phyloP scores from a whole-genome alignment of 495 filamentous ascomycete species.

The Xylaria curta region DNA sequence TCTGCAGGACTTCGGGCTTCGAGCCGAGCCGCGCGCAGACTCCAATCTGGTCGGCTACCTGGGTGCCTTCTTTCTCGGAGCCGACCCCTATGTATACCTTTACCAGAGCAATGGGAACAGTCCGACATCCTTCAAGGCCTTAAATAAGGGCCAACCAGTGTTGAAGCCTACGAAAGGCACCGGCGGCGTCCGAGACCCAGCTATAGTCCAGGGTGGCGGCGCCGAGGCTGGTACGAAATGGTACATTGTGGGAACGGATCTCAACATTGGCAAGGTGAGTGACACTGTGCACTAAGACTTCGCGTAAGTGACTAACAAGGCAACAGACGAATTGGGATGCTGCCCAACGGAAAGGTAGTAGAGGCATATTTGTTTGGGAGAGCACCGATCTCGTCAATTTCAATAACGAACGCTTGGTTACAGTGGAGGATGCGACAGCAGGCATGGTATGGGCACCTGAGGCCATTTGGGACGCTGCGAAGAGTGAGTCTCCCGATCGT shows the following conservation, averaged over 20 bases:
- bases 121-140: constrained; percentile 51
- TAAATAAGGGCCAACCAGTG: constrained; percentile 56
- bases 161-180: constrained; percentile 58
- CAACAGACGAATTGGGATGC: constrained; percentile 58
- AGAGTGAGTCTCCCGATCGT: constrained; percentile 35
- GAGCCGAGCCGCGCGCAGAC: constrained; percentile 43
- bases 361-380: constrained; percentile 62
- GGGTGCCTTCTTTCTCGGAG: constrained; percentile 60
- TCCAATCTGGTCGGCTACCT: constrained; percentile 53
- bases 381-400: constrained; percentile 57
- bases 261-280: constrained; percentile 56
- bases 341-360: constrained; percentile 53
- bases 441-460: constrained; percentile 65
- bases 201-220: constrained; percentile 55
- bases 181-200: constrained; percentile 56
- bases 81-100: constrained; percentile 60
- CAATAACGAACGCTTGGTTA: constrained; percentile 54
- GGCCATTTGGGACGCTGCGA: constrained; percentile 58
- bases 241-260: constrained; percentile 61
- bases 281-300: not conserved
- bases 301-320: constrained; percentile 18
- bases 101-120: constrained; percentile 60
- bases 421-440: constrained; percentile 54
- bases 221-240: constrained; percentile 57
- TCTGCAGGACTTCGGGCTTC: constrained; percentile 29